Conservation (phyloP, 352 stramenopile genomes). For the Pythium guiyangense region DNA sequence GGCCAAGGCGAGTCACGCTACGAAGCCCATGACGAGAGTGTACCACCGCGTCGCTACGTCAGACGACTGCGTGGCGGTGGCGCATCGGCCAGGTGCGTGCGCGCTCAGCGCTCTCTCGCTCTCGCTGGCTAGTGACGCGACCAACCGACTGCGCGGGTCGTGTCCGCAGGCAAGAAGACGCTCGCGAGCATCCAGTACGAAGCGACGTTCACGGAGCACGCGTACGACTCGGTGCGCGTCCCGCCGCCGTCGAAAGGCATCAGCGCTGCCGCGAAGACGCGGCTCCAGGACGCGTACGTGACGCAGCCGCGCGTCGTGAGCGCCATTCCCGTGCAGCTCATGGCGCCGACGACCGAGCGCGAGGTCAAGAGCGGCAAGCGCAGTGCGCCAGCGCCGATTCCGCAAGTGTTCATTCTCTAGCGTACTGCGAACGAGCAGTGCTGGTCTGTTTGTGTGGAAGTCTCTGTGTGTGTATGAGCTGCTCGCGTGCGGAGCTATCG, state of each 20-base stretch:
- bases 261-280: constrained; percentile 31
- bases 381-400: constrained; percentile 32
- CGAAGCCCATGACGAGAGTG: constrained; percentile 56
- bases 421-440: not conserved
- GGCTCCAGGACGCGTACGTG: constrained; percentile 70
- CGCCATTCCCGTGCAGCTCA: too few species aligned
- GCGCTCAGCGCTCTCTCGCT: constrained; percentile 1
- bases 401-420: constrained; percentile 71
- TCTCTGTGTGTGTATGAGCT: not conserved
- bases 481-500: not conserved
- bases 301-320: constrained; percentile 48
- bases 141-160: too few species aligned
- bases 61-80: constrained; percentile 7
- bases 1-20: constrained; percentile 5
- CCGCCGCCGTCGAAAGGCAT: constrained; percentile 43
- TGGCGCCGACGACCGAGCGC: not conserved
- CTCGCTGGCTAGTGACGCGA: not conserved
- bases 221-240: constrained; percentile 30
- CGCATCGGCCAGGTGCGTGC: not conserved
- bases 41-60: constrained; percentile 32
- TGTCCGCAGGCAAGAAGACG: constrained; percentile 22
- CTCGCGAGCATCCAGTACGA: constrained; percentile 66
- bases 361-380: constrained; percentile 36
- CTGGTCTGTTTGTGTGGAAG: constrained; percentile 1
- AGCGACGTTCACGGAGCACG: constrained; percentile 26